Evolutionary conservation across 2,329 filamentous ascomycete genomes (phyloP).

Genomic region (Ustulina deusta): DNA sequence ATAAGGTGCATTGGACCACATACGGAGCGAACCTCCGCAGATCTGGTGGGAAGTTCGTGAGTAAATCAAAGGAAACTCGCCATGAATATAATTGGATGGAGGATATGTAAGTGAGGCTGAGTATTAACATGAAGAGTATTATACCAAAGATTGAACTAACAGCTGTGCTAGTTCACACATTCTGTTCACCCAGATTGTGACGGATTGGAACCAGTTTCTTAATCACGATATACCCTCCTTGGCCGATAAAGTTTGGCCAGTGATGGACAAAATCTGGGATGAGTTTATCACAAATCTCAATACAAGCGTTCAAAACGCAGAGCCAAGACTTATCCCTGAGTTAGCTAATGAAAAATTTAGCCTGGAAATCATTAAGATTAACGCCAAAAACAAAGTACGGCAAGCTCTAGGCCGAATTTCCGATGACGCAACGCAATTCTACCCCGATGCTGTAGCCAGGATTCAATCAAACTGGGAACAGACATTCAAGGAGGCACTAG

Average conservation of each 20-base stretch:
- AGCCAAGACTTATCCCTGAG: neutral
- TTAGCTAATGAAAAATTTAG: neutral
- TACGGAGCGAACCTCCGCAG: conserved; percentile 33
- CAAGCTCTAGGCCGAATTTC: neutral
- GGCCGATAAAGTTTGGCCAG: neutral
- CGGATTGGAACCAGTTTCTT: conserved; percentile 20
- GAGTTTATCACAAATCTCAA: neutral
- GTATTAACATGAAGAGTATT: too few relatives aligned
- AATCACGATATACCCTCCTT: conserved; percentile 18
- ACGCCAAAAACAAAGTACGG: neutral
- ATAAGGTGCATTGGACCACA: conserved; percentile 24
- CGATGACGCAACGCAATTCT: neutral
- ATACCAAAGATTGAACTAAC: neutral
- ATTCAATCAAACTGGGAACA: neutral
- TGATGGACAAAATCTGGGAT: neutral
- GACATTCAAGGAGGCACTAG: neutral
- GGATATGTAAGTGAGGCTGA: neutral
- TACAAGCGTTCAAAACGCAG: neutral
- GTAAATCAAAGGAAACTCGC: neutral
- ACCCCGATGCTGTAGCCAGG: neutral
- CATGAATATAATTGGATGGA: conserved; percentile 11
- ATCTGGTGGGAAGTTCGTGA: conserved; percentile 22
- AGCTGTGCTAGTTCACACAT: neutral
- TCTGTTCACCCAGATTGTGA: neutral
- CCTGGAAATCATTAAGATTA: neutral